Conservation (phyloP, 2,329 filamentous ascomycete genomes). For the Aspergillus puulaauensis region DNA sequence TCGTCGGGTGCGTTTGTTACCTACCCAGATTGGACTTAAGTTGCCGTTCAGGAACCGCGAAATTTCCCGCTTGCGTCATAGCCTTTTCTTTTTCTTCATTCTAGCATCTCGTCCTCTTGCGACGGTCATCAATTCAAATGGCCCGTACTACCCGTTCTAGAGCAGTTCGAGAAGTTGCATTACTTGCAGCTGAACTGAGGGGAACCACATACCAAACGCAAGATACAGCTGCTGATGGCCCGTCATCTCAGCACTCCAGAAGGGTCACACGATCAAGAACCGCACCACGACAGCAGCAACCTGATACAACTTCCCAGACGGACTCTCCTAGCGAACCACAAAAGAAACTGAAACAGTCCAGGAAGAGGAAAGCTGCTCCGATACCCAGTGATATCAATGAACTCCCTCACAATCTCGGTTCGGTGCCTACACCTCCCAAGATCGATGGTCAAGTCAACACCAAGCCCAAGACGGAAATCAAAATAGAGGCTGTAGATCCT, state of each 20-base stretch:
- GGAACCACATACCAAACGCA: constrained; percentile 35
- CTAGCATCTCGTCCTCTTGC: background rate
- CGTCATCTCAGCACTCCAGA: background rate
- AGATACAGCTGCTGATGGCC: constrained; percentile 25
- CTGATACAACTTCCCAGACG: constrained; percentile 18
- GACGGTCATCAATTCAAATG: constrained; percentile 15
- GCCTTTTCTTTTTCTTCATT: background rate
- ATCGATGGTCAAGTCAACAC: background rate
- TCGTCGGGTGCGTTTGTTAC: background rate
- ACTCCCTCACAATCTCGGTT: constrained; percentile 58
- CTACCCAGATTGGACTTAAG: background rate
- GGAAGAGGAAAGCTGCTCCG: constrained; percentile 9
- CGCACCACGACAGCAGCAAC: background rate
- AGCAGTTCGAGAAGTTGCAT: constrained; percentile 22
- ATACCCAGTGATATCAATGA: constrained; percentile 37
- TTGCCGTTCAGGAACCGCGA: background rate
- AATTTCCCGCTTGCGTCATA: background rate
- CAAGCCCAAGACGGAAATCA: constrained; percentile 13
- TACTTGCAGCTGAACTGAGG: constrained; percentile 13
- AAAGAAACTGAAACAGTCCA: constrained; percentile 26
- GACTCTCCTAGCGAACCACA: constrained; percentile 24
- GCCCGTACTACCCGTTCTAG: constrained; percentile 30
- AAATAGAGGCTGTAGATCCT: constrained; percentile 5
- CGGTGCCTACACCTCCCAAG: constrained; percentile 10
- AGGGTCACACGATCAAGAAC: background rate